Percentiles rank a stretch among this genome's conserved stretches.
These are phyloP conservation scores for Ophiorrhiza pumila DNA, from an alignment of 257 asterid genomes.

Conservation along the genomic window DNA sequence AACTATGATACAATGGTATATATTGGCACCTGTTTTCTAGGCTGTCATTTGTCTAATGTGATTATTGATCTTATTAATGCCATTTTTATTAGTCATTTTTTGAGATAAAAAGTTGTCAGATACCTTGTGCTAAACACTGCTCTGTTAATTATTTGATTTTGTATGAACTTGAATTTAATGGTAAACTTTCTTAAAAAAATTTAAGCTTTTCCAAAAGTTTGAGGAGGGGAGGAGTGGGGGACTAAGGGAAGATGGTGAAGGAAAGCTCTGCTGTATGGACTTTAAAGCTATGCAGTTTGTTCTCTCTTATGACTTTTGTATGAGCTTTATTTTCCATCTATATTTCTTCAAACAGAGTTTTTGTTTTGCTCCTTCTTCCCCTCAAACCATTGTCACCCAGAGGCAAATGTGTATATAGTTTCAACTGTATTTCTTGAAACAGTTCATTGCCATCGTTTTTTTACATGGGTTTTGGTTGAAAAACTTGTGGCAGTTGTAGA, in stretches of 20 bases:
- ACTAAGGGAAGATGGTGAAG: not conserved
- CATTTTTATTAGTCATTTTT: not conserved
- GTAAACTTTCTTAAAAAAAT: not conserved
- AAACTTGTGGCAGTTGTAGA: no score
- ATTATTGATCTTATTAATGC: not conserved
- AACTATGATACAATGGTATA: not conserved
- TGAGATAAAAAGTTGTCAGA: not conserved
- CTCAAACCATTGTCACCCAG: no score
- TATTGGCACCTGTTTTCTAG: not conserved
- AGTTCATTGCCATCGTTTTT: no score
- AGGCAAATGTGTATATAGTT: no score
- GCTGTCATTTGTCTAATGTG: not conserved
- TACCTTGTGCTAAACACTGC: not conserved
- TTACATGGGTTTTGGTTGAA: no score
- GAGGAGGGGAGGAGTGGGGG: not conserved
- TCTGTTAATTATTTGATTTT: not conserved
- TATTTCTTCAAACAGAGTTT: no score
- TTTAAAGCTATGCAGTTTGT: not conserved
- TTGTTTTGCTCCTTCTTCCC: no score
- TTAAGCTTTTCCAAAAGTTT: not conserved
- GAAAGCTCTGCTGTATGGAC: not conserved
- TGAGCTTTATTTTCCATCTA: no score
- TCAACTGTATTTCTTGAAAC: no score
- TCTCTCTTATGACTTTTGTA: no score
- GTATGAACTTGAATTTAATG: not conserved